Percentiles rank a stretch among this genome's conserved stretches.
Evolutionary conservation across 768 basidiomycete genomes (phyloP).

Genomic region (Astraeus odoratus): DNA sequence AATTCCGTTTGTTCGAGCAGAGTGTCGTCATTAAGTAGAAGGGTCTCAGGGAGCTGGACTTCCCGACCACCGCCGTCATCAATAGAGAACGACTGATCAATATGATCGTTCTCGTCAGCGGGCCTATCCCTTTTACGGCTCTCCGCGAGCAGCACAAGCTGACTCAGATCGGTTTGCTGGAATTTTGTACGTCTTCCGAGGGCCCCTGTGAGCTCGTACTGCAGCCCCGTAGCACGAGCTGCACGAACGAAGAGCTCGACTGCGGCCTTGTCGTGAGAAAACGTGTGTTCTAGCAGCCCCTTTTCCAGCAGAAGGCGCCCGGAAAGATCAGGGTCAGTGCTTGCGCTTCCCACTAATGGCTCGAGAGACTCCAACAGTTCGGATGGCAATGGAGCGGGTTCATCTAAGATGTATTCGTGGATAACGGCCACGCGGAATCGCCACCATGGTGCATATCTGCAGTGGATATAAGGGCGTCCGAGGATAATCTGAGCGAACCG

Average conservation of each 20-base stretch:
- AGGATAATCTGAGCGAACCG: constrained; percentile 70
- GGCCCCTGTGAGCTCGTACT: constrained; percentile 89
- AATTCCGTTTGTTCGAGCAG: constrained; percentile 91
- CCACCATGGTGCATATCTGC: constrained; percentile 70
- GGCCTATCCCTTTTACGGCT: constrained; percentile 45
- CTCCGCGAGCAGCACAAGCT: constrained; percentile 91
- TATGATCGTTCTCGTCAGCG: constrained; percentile 4
- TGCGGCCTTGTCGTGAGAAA: constrained; percentile 70
- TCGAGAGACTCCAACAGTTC: constrained; percentile 35
- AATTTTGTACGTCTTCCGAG: constrained; percentile 93
- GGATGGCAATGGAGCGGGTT: constrained; percentile 57
- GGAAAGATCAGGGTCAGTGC: constrained; percentile 53
- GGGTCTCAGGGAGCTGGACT: constrained; percentile 58
- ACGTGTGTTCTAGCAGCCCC: constrained; percentile 73
- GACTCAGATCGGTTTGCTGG: constrained; percentile 77
- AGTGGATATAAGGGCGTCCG: constrained; percentile 39
- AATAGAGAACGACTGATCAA: constrained; percentile 6
- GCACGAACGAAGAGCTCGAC: constrained; percentile 73
- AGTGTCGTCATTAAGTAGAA: constrained; percentile 91
- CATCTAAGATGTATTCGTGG: constrained; percentile 76
- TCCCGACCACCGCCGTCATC: neutral
- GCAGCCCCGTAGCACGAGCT: constrained; percentile 66
- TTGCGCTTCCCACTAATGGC: constrained; percentile 33
- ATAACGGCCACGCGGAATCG: constrained; percentile 62
- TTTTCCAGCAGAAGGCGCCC: constrained; percentile 68